phyloP scores from a whole-genome alignment of 2,329 filamentous ascomycete genomes.

The Biscogniauxia sp. region DNA sequence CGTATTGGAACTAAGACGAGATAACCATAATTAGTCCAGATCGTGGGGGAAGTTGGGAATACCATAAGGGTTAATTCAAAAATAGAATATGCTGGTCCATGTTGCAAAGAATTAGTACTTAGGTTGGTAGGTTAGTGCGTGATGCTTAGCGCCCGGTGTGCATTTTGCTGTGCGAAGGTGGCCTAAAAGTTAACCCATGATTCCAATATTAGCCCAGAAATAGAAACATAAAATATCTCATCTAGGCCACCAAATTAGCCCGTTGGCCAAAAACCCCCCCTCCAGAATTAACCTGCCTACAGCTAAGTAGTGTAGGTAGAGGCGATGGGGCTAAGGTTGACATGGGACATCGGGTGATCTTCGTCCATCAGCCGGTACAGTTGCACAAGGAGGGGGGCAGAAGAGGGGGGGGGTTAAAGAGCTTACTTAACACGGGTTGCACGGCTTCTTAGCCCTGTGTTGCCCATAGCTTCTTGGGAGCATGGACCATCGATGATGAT shows the following conservation, averaged over 20 bases:
- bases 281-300: background rate
- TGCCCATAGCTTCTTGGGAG: constrained; percentile 10
- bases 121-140: constrained; percentile 8
- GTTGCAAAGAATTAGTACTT: constrained; percentile 12
- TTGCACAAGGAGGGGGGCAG: background rate
- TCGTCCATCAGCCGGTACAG: constrained; percentile 2
- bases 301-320: background rate
- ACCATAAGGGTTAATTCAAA: constrained; percentile 32
- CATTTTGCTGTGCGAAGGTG: constrained; percentile 16
- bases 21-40: constrained; percentile 25
- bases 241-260: constrained; percentile 24
- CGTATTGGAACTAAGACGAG: too few species aligned
- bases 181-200: constrained; percentile 20
- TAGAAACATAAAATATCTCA: constrained; percentile 21
- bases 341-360: constrained; percentile 14
- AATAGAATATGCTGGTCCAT: constrained; percentile 28
- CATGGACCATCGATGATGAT: constrained; percentile 19
- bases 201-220: constrained; percentile 25
- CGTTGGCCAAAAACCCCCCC: constrained; percentile 7
- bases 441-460: background rate
- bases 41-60: background rate
- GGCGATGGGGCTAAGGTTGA: background rate
- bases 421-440: constrained; percentile 6
- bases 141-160: constrained; percentile 28
- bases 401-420: constrained; percentile 1